Evolutionary conservation across 805 yeast species (phyloP), one percentile per base, ranked within the genome.

Genomic region (Starmerella bombi): DNA sequence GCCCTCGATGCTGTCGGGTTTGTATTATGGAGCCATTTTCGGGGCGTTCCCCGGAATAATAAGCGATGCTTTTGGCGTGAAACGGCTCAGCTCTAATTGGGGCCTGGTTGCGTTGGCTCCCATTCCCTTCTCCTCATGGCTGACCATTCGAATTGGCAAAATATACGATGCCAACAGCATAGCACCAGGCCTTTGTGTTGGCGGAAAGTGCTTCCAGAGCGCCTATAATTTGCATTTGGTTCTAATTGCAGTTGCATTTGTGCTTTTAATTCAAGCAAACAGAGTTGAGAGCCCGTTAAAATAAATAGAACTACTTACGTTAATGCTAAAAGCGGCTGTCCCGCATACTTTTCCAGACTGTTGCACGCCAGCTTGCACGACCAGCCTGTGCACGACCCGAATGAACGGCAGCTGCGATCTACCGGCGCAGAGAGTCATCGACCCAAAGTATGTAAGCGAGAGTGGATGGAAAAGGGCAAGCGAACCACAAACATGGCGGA

Each of bases 21-120:
- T 76, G 28, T 78, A 77, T 30, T 81, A 81, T 59, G 93, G 93
- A 1, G 70, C 74, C 46, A 66, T 76, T 18, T 78, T 78, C 60
- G 80, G 86, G 37, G 66, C 78, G 7, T 70, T 72, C 59, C 91
- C 93, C 4, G 74, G 80, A n/a, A 71, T 81, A 17, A 69, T 78
- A n/a, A 71, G 83, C 15, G 88, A 81, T 48, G 59, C 69, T 8
- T 80, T 79, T 60, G 91, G 91, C 2, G 70, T 81, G 63, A 63
- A 63, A 15, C 65, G 70, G 38, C 78, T 80, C 51, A 71, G 81
- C 6, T 74, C 70, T 48, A 78, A 78, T 52, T 80, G 85, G 82
- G 93, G 93, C 0, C 54, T 75, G 27, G 67, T 78, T 18, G 74
- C 77, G 9, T 53, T 77, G 38, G 73, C 85, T 0, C 86, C 91